Evolutionary conservation across 192 early-diverging fungal species (phyloP).

Genomic region (Lunasporangiospora selenospora): DNA sequence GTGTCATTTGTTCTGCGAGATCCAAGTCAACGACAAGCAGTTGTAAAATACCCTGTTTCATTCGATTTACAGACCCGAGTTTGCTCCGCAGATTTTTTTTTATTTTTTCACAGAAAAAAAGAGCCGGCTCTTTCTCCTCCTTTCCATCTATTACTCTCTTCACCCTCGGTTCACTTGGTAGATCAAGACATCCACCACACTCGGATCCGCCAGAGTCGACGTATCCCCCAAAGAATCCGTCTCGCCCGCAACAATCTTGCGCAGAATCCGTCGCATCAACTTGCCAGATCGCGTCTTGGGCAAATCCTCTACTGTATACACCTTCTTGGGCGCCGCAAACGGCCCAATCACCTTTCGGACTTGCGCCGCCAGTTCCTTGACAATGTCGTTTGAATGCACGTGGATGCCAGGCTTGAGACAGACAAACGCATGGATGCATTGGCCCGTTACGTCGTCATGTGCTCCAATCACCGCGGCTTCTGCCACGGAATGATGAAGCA

Average conservation of each 20-base stretch:
- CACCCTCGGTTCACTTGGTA: conserved; percentile 34
- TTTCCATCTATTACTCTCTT: no score
- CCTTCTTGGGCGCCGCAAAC: conserved; percentile 88
- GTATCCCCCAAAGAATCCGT: conserved; percentile 87
- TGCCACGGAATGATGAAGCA: conserved; percentile 78
- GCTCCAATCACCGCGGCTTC: conserved; percentile 92
- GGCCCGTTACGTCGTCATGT: conserved; percentile 88
- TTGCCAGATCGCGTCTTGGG: conserved; percentile 98
- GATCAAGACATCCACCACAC: conserved; percentile 39
- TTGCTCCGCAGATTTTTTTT: no score
- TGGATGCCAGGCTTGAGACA: conserved; percentile 70
- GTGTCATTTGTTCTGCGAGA: no score
- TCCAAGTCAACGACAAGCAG: no score
- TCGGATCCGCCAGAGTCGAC: conserved; percentile 85
- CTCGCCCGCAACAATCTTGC: conserved; percentile 92
- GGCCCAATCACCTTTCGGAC: conserved; percentile 92
- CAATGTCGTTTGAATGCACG: conserved; percentile 24
- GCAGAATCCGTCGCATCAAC: conserved; percentile 93
- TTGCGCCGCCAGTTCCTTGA: conserved; percentile 70
- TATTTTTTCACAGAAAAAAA: background rate
- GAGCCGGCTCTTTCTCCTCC: no score
- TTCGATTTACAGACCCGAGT: no score
- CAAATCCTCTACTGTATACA: conserved; percentile 85
- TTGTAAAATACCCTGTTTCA: no score
- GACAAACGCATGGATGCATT: conserved; percentile 87